These are phyloP conservation scores for Polychytrium aggregatum DNA, from an alignment of 192 early-diverging fungal genomes.

Conservation along the genomic window DNA sequence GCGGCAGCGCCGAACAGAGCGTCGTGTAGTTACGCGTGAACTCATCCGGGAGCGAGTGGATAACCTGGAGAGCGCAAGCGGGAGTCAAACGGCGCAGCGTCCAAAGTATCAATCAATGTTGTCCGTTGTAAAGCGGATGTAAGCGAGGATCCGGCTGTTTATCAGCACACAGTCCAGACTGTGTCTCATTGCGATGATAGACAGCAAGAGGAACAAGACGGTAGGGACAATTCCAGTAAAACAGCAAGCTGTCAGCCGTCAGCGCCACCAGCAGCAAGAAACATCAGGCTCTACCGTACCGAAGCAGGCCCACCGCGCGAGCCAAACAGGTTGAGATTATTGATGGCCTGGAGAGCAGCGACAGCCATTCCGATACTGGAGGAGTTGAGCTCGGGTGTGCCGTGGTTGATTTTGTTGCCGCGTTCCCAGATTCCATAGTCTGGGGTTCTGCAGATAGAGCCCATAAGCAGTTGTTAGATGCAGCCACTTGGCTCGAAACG, in stretches of 20 bases:
- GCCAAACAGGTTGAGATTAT: slow-evolving; percentile 78
- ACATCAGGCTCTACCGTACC: slow-evolving; percentile 22
- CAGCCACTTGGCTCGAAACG: no score
- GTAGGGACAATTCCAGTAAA: no score
- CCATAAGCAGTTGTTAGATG: no score
- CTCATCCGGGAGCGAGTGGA: slow-evolving; percentile 78
- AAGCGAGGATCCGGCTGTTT: no score
- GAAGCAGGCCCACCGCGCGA: slow-evolving; percentile 62
- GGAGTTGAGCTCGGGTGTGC: slow-evolving; percentile 74
- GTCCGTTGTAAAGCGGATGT: no score
- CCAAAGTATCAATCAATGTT: no score
- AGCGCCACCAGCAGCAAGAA: neutral
- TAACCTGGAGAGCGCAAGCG: slow-evolving; percentile 40
- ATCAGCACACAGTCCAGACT: no score
- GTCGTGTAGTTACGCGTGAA: slow-evolving; percentile 72
- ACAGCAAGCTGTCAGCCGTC: no score
- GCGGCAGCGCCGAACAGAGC: slow-evolving; percentile 60
- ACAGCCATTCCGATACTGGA: slow-evolving; percentile 83
- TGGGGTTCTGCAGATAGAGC: slow-evolving; percentile 75
- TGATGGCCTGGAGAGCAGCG: slow-evolving; percentile 72
- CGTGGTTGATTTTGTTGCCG: slow-evolving; percentile 81
- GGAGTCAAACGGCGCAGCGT: no score
- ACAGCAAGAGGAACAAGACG: no score
- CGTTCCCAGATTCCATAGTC: slow-evolving; percentile 87
- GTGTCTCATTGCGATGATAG: no score